phyloP scores from a whole-genome alignment of 2,329 filamentous ascomycete genomes.

The Penicillium sp. region DNA sequence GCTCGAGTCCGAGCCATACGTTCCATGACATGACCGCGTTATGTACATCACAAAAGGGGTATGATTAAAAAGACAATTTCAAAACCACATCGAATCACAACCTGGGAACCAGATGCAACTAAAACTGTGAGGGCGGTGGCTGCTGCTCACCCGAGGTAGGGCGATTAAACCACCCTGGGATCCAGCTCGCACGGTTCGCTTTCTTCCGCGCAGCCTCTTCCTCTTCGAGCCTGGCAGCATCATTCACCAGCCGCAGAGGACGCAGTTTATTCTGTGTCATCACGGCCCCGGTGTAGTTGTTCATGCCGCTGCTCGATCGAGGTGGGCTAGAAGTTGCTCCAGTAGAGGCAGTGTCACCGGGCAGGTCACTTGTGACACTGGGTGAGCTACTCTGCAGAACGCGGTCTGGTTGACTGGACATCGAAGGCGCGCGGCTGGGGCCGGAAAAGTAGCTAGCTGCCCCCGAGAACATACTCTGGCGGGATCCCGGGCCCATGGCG shows the following conservation, averaged over 20 bases:
- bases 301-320: conserved; percentile 62
- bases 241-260: conserved; percentile 71
- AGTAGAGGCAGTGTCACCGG: conserved; percentile 44
- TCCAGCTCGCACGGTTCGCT: conserved; percentile 46
- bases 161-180: conserved; percentile 44
- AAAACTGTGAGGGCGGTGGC: conserved; percentile 13
- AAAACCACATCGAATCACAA: conserved; percentile 21
- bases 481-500: conserved; percentile 38
- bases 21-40: conserved; percentile 21
- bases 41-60: conserved; percentile 24
- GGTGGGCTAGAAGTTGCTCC: conserved; percentile 51
- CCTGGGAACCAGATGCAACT: conserved; percentile 3
- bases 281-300: conserved; percentile 62
- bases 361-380: conserved; percentile 48
- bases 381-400: conserved; percentile 64
- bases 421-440: conserved; percentile 51
- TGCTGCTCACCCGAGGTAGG: conserved; percentile 25
- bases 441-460: conserved; percentile 49
- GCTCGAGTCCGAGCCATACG: conserved; percentile 8
- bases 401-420: conserved; percentile 46
- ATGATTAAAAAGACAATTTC: conserved; percentile 21
- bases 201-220: conserved; percentile 43
- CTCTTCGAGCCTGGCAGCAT: conserved; percentile 39
- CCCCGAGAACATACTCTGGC: conserved; percentile 39
- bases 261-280: conserved; percentile 69